phyloP scores from a whole-genome alignment of 768 basidiomycete species.

The Termitomyces sp. region DNA sequence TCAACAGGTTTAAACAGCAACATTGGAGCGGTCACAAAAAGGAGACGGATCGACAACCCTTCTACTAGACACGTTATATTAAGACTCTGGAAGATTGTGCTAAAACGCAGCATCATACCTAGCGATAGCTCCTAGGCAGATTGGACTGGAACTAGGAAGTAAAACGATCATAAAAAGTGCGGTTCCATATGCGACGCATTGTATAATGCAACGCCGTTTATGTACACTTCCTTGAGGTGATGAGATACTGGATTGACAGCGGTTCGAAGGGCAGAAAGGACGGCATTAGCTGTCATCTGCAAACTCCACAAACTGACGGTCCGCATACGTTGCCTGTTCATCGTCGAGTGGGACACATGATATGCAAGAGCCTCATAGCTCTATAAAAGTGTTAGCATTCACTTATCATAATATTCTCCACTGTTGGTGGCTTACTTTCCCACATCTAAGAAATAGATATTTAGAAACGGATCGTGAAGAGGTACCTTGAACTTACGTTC shows the following conservation, averaged over 20 bases:
- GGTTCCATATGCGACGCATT: conserved; percentile 11
- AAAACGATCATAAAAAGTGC: background rate
- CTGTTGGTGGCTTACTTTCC: conserved; percentile 59
- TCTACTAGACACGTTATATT: background rate
- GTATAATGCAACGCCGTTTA: conserved; percentile 22
- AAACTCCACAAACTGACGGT: conserved; percentile 93
- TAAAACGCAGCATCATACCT: background rate
- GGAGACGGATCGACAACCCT: background rate
- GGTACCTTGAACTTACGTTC: conserved; percentile 58
- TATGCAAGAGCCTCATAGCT: conserved; percentile 91
- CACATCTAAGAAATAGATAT: conserved; percentile 56
- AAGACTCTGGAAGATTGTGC: background rate
- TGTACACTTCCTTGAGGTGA: conserved; percentile 39
- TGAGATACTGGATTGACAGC: conserved; percentile 65
- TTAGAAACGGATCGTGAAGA: conserved; percentile 10
- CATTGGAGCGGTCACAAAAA: too few relatives aligned
- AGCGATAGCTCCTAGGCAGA: background rate
- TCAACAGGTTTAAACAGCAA: too few relatives aligned
- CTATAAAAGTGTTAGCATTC: conserved; percentile 25
- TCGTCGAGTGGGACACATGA: conserved; percentile 88
- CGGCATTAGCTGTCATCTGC: conserved; percentile 87
- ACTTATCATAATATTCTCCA: background rate
- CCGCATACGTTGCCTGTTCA: conserved; percentile 79
- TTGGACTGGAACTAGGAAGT: background rate
- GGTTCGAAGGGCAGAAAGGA: conserved; percentile 71